Conservation (phyloP, 2,329 filamentous ascomycete genomes). For the Nemania sp. region DNA sequence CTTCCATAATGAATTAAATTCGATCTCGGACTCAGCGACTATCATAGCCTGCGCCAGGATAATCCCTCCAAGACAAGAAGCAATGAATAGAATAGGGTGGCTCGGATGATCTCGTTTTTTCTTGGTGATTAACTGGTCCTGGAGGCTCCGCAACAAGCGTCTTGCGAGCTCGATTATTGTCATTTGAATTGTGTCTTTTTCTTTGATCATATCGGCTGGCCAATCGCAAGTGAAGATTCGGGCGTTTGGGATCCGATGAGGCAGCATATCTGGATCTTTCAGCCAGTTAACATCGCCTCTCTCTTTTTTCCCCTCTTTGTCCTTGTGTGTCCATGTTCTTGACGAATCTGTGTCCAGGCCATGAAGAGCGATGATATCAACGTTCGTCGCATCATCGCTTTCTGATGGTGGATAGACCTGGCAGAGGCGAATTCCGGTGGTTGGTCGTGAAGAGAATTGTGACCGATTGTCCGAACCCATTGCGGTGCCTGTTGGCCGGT, state of each 20-base stretch:
- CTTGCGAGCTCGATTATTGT: not conserved
- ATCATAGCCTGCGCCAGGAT: constrained; percentile 1
- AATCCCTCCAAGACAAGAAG: constrained; percentile 5
- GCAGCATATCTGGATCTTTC: constrained; percentile 1
- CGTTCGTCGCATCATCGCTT: not conserved
- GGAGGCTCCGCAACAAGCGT: not conserved
- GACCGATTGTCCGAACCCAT: no score
- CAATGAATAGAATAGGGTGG: constrained; percentile 8
- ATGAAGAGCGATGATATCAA: constrained; percentile 13
- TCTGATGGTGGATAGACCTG: no score
- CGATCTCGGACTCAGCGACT: not conserved
- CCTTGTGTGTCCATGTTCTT: not conserved
- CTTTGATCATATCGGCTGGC: not conserved
- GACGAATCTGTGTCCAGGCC: constrained; percentile 8
- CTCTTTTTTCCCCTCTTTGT: not conserved
- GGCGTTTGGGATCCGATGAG: not conserved
- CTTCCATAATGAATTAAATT: not conserved
- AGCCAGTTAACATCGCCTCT: constrained; percentile 7
- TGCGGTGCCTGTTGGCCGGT: no score
- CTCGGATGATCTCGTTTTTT: not conserved
- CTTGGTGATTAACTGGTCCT: not conserved
- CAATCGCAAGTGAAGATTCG: constrained; percentile 10
- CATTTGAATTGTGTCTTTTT: not conserved
- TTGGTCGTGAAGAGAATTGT: no score
- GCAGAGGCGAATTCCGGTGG: no score